Percentiles rank a stretch among this genome's conserved stretches.
These are phyloP conservation scores for Ceratocystiopsis sp. DNA, from an alignment of 2,329 filamentous ascomycete species.

Conservation along the genomic window DNA sequence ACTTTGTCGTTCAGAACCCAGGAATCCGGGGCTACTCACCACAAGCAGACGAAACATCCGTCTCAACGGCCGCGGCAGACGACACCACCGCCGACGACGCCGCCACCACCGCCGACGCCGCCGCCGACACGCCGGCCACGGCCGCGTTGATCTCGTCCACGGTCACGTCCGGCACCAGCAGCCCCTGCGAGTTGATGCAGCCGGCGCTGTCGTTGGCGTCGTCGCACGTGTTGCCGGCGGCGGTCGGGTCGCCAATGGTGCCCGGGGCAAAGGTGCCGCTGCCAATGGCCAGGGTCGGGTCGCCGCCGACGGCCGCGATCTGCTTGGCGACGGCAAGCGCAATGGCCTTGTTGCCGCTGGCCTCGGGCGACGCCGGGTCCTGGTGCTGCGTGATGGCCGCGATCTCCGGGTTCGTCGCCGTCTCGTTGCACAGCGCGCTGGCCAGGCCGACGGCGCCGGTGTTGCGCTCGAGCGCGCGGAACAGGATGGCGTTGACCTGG, in stretches of 20 bases:
- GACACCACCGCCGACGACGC: not conserved
- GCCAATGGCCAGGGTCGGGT: slow-evolving; percentile 42
- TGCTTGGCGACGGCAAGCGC: slow-evolving; percentile 41
- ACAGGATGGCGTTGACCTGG: slow-evolving; percentile 35
- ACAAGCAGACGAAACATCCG: too few species aligned
- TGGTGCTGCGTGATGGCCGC: slow-evolving; percentile 47
- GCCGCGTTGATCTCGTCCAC: slow-evolving; percentile 35
- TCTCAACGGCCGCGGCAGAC: not conserved
- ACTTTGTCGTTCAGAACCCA: too few species aligned
- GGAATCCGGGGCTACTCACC: not conserved
- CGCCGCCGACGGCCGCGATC: slow-evolving; percentile 42
- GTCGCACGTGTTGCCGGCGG: slow-evolving; percentile 36
- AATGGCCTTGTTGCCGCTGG: slow-evolving; percentile 39
- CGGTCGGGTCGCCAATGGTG: slow-evolving; percentile 20
- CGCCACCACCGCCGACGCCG: not conserved
- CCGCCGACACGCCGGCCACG: slow-evolving; percentile 18
- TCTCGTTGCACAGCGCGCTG: slow-evolving; percentile 39
- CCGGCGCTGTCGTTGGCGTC: slow-evolving; percentile 28
- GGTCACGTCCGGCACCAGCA: slow-evolving; percentile 35
- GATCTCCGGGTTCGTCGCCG: slow-evolving; percentile 46
- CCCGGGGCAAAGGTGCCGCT: slow-evolving; percentile 48
- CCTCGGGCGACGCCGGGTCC: slow-evolving; percentile 45
- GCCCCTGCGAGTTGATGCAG: slow-evolving; percentile 38
- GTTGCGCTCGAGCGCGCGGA: slow-evolving; percentile 40
- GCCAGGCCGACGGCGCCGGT: slow-evolving; percentile 37